phyloP scores from a whole-genome alignment of 2,329 filamentous ascomycete species.

The Fusarium globosum region DNA sequence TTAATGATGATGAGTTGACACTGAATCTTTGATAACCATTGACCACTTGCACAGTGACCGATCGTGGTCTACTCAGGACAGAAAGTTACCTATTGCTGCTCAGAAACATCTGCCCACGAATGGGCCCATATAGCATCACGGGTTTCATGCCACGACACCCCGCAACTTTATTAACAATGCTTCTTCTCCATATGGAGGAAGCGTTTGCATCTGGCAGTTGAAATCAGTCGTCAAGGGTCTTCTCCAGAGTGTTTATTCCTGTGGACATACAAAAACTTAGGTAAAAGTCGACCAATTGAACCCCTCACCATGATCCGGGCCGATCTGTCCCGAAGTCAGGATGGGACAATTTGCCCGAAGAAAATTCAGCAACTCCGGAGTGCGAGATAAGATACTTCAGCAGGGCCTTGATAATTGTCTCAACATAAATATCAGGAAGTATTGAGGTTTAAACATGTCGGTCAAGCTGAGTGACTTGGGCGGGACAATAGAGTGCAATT shows the following conservation, averaged over 20 bases:
- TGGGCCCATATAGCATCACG: neutral
- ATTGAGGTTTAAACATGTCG: neutral
- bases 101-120: neutral
- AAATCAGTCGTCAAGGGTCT: neutral
- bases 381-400: constrained; percentile 29
- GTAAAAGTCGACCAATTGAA: constrained; percentile 7
- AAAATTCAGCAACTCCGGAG: constrained; percentile 28
- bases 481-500: neutral
- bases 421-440: constrained; percentile 37
- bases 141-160: neutral
- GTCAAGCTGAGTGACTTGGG: neutral
- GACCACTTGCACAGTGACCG: neutral
- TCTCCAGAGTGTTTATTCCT: constrained; percentile 4
- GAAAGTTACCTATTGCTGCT: neutral
- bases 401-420: constrained; percentile 33
- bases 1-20: neutral
- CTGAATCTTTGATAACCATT: neutral
- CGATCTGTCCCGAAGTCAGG: constrained; percentile 29
- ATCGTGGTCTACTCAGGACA: neutral
- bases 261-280: neutral
- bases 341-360: constrained; percentile 22
- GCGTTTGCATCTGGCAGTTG: neutral
- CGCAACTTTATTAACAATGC: neutral
- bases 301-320: constrained; percentile 21
- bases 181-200: neutral